Conservation (phyloP, 176 grass and related monocot species). For the Cocos nucifera region DNA sequence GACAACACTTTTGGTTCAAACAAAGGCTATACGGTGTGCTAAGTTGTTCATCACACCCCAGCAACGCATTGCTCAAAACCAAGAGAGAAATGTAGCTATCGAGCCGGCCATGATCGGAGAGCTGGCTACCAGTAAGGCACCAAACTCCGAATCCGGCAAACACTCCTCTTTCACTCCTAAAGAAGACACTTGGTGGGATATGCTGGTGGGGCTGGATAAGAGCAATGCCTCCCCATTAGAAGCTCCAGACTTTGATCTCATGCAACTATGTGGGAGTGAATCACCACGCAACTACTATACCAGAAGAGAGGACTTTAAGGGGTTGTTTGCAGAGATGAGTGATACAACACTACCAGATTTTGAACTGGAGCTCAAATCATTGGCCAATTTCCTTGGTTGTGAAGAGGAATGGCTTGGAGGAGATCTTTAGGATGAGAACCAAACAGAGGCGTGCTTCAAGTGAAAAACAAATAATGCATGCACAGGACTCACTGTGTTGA, state of each 20-base stretch:
- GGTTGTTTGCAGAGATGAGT: background rate
- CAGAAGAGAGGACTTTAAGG: background rate
- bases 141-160: background rate
- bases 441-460: no score
- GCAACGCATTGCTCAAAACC: no score
- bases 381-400: background rate
- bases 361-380: background rate
- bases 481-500: no score
- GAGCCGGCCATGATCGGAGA: no score
- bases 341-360: background rate
- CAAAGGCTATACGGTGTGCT: no score
- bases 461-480: no score
- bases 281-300: background rate
- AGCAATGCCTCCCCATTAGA: background rate
- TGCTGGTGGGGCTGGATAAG: background rate
- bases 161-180: background rate
- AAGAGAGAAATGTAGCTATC: no score
- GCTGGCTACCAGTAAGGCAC: background rate
- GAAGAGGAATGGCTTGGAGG: background rate
- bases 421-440: no score
- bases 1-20: no score
- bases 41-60: no score
- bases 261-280: background rate
- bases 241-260: background rate
- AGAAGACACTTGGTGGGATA: constrained; percentile 1